Evolutionary conservation across 2,329 filamentous ascomycete species (phyloP), one percentile per base, ranked within the genome.

Genomic region (Aureobasidium sp.): DNA sequence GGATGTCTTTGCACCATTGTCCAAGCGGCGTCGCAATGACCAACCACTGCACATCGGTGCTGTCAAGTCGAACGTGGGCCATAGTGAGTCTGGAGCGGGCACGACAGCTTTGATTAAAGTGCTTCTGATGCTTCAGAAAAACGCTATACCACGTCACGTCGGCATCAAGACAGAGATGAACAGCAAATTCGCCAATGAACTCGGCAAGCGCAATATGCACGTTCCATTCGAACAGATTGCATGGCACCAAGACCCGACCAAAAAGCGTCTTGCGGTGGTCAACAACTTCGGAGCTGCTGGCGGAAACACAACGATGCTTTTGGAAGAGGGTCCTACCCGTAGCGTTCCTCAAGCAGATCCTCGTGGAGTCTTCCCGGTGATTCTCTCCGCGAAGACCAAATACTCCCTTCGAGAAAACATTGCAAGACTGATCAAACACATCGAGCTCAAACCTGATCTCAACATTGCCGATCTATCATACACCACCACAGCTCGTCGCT

Each of bases 231-330:
- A 42, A 20, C 9, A 42, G 8, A 20, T 8, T 20, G 39, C 7
- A 20, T 42, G 39, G 39, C 7, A 20, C n/a, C 6, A 9, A 12
- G n/a, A n/a, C 8, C n/a, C n/a, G 2, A 3, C 39, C 4, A 10
- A 10, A 8, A 20, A 73, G 59, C 72, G 81, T 2, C 71, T 72
- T 7, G 75, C 78, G 0, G 71, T 78, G 26, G 72, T 88, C 65
- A 90, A 90, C 76, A 88, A 88, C 74, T 89, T 88, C 70, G 84
- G 83, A 65, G 87, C 87, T 7, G 85, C 87, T 59, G 87, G 87
- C 66, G 87, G 87, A 37, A 90, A 90, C 73, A 88, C 87, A 1
- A 83, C 85, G 17, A 71, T 89, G 27, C 72, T 90, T 7, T 68
- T 90, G 1, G 84, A 89, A 68, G 86, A 89, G 64, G 82, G 77